Evolutionary conservation across 1,284 basidiomycete species (phyloP).

Genomic region (Ganoderma meredithae): DNA sequence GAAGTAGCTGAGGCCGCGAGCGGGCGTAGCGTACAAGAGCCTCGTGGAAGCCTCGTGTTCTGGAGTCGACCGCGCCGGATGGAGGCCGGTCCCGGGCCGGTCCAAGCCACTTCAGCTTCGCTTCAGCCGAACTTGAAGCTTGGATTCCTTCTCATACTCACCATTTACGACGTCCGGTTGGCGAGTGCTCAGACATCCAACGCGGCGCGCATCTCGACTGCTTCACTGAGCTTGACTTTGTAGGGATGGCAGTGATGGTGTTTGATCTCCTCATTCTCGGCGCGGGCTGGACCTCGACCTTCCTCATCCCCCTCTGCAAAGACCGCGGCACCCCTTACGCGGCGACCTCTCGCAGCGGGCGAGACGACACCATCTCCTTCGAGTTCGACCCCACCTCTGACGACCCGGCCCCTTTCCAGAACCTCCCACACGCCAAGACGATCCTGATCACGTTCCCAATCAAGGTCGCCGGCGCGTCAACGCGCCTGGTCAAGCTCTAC

Average conservation of each 20-base stretch:
- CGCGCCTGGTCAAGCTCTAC: constrained; percentile 46
- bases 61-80: no score
- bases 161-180: no score
- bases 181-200: no score
- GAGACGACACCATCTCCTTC: constrained; percentile 54
- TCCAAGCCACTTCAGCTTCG: no score
- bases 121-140: no score
- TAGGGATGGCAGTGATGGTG: background rate
- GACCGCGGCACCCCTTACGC: constrained; percentile 53
- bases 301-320: constrained; percentile 63
- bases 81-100: no score
- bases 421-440: constrained; percentile 62
- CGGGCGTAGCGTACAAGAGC: no score
- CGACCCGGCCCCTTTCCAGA: constrained; percentile 48
- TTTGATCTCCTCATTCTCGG: constrained; percentile 71
- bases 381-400: constrained; percentile 53
- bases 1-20: no score
- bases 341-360: constrained; percentile 62
- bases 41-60: no score
- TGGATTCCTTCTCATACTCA: no score
- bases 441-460: constrained; percentile 74
- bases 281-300: constrained; percentile 73
- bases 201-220: no score
- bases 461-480: constrained; percentile 51
- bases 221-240: no score